Evolutionary conservation across 495 filamentous ascomycete species (phyloP), one percentile per base, ranked within the genome.

Genomic region (Penicillium herquei): DNA sequence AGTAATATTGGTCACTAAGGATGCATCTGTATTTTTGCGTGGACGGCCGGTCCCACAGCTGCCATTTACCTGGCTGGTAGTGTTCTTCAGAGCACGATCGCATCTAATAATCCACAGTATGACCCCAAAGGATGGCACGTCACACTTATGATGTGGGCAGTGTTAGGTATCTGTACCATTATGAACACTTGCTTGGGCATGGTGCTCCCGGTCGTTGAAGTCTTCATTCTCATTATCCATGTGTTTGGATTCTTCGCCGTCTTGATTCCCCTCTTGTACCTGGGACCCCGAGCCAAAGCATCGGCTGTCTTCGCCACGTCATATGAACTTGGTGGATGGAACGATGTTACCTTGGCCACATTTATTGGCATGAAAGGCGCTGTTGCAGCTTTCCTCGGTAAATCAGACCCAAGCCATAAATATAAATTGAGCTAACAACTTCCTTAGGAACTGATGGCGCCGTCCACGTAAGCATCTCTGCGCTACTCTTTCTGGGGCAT

Each of bases 351-450:
- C 7, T 10, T 46, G 16, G 43, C 43, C 16, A 46, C 43, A 21
- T 46, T 46, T 46, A 46, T 46, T 30, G 43, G 43, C 7, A 46
- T 46, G 43, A 46, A 46, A 13, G 43, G 43, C 3, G 43, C 43
- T 12, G 43, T 46, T 30, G 43, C 43, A 30, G 14, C 43, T 46
- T 46, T 46, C 11, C 43, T 43, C 10, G 41, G 41, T 43, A 43
- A 26, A 4, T 26, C 21, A 1, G 41, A 16, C 7, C 6, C 41
- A 3, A 43, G 14, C 21, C 41, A 4, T 26, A 26, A 26, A 26
- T 26, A 26, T 26, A 4, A 26, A 4, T 43, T 16, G 41, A 18
- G 16, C 10, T 43, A 43, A 43, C 21, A 1, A 13, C 9, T 43
- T 13, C 6, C 16, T 12, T 30, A 46, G 43, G 43, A 11, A 46